These are phyloP conservation scores for Poa annua DNA, from an alignment of 176 grass and related monocot species.

Conservation along the genomic window DNA sequence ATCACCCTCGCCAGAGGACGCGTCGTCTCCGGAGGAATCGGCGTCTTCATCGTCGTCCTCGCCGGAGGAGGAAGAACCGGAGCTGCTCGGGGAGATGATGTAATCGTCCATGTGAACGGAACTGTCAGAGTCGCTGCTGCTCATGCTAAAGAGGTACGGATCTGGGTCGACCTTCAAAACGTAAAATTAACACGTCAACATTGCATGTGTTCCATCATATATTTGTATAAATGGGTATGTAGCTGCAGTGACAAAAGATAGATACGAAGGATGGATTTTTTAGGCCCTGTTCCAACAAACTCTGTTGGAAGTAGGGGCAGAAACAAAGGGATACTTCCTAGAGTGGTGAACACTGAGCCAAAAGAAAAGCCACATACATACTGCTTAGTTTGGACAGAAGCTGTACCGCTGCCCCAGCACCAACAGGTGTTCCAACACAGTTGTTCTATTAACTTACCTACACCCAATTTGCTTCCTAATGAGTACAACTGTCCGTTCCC, in stretches of 20 bases:
- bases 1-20: background rate
- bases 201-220: background rate
- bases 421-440: background rate
- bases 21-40: background rate
- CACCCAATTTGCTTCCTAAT: background rate
- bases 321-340: too few relatives aligned
- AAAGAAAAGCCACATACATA: background rate
- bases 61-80: background rate
- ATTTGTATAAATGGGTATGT: background rate
- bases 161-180: slow-evolving; percentile 37
- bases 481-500: background rate
- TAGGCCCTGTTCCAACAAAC: background rate
- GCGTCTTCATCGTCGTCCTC: slow-evolving; percentile 5
- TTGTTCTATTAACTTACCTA: background rate
- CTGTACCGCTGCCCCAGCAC: background rate
- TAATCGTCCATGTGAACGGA: background rate
- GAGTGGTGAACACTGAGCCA: background rate
- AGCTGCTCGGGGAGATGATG: slow-evolving; percentile 30
- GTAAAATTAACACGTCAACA: background rate
- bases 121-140: slow-evolving; percentile 39
- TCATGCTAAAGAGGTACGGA: slow-evolving; percentile 13
- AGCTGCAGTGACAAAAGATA: background rate
- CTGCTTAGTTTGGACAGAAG: slow-evolving; percentile 8
- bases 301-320: background rate
- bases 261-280: background rate